Evolutionary conservation across 805 yeast genomes (phyloP).

Genomic region (Nakazawaea ambrosiae): DNA sequence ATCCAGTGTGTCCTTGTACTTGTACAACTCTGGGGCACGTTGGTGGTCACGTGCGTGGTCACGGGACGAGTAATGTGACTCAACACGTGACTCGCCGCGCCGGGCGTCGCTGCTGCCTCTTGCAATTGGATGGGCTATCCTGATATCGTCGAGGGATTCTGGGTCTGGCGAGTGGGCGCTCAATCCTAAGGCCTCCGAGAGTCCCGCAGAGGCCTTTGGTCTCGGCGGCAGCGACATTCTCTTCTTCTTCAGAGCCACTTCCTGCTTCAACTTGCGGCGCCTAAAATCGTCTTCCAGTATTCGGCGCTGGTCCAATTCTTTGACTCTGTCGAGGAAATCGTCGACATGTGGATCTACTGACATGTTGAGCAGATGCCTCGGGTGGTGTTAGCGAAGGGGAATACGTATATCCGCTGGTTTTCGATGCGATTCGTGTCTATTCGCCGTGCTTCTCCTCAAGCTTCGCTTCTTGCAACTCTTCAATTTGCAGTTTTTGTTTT

Average conservation of each 20-base stretch:
- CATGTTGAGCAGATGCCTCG: too few species aligned
- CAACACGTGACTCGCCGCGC: neutral
- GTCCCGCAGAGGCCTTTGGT: neutral
- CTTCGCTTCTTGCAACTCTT: too few species aligned
- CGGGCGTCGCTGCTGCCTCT: neutral
- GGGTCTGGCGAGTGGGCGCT: too few species aligned
- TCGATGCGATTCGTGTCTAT: neutral
- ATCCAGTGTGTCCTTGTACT: constrained; percentile 10
- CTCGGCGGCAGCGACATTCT: neutral
- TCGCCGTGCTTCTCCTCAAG: neutral
- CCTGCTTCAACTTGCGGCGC: constrained; percentile 9
- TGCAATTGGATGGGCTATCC: neutral
- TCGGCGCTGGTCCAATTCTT: constrained; percentile 12
- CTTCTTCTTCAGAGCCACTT: constrained; percentile 11
- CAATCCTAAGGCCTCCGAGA: too few species aligned
- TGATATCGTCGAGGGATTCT: neutral
- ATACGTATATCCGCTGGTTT: too few species aligned
- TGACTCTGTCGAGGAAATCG: constrained; percentile 12
- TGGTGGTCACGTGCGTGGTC: neutral
- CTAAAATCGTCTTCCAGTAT: constrained; percentile 11
- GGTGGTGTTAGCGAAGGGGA: too few species aligned
- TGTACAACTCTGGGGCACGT: neutral
- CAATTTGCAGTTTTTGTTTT: too few species aligned
- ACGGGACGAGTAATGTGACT: neutral
- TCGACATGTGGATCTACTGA: constrained; percentile 12